Percentiles rank a stretch among this genome's conserved stretches.
Evolutionary conservation across 306 rosid genomes (phyloP).

Genomic region (Cucumis sativus): DNA sequence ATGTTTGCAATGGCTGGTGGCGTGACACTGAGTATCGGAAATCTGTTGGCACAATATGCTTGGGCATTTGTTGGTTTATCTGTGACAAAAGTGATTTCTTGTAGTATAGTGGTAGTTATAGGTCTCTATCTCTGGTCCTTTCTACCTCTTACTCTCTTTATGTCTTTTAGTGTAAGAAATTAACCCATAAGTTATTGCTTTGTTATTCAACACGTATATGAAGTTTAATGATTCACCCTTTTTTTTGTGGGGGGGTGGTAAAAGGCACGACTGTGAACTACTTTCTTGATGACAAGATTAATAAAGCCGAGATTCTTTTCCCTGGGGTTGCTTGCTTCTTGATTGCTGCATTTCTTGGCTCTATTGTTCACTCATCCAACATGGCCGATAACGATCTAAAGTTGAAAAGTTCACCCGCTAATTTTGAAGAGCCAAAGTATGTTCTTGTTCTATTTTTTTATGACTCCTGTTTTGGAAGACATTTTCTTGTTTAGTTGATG

Average conservation of each 20-base stretch:
- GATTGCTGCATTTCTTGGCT: slow-evolving; percentile 72
- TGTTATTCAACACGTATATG: background rate
- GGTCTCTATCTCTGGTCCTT: slow-evolving; percentile 27
- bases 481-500: background rate
- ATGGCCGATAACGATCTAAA: slow-evolving; percentile 59
- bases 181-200: background rate
- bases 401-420: slow-evolving; percentile 25
- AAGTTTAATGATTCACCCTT: background rate
- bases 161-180: no score
- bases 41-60: slow-evolving; percentile 68
- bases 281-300: slow-evolving; percentile 69
- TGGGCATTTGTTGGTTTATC: slow-evolving; percentile 86
- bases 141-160: background rate
- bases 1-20: slow-evolving; percentile 85
- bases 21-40: slow-evolving; percentile 62
- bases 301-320: slow-evolving; percentile 72
- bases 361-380: slow-evolving; percentile 77
- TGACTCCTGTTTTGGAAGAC: background rate
- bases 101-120: slow-evolving; percentile 73
- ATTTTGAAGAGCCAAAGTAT: slow-evolving; percentile 26
- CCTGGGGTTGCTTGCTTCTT: slow-evolving; percentile 86
- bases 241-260: background rate
- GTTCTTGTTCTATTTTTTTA: slow-evolving; percentile 19
- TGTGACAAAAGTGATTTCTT: slow-evolving; percentile 61
- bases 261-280: slow-evolving; percentile 81